Percentiles rank a stretch among this genome's conserved stretches.
Evolutionary conservation across 805 yeast species (phyloP).

Genomic region (Wickerhamomyces ciferrii): DNA sequence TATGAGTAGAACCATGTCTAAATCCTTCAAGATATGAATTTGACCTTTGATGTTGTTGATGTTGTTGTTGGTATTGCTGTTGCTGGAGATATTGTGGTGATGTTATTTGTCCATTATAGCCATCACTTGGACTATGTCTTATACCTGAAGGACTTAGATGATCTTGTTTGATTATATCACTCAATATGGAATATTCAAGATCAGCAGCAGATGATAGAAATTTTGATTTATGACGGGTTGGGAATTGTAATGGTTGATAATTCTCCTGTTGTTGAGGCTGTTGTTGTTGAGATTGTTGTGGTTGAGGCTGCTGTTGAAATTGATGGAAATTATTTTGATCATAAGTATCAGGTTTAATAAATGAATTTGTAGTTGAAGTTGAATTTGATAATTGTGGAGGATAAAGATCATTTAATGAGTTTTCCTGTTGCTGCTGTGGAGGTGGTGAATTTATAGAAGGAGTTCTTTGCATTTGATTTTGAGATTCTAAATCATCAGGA

Average conservation of each 20-base stretch:
- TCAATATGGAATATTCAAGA: constrained; percentile 63
- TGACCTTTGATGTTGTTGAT: neutral
- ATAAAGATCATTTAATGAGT: constrained; percentile 3
- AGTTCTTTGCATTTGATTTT: neutral
- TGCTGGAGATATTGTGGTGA: constrained; percentile 7
- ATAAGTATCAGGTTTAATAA: neutral
- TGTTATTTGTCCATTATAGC: constrained; percentile 1
- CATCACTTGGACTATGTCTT: constrained; percentile 2
- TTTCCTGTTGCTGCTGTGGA: neutral
- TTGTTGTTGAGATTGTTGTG: neutral
- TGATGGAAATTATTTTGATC: neutral
- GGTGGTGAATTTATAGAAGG: neutral
- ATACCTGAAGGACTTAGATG: constrained; percentile 2
- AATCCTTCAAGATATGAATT: neutral
- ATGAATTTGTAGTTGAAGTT: neutral
- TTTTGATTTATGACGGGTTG: constrained; percentile 28
- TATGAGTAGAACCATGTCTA: constrained; percentile 5
- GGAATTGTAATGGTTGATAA: constrained; percentile 16
- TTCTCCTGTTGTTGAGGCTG: constrained; percentile 5
- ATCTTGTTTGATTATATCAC: constrained; percentile 50
- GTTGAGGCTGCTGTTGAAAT: neutral
- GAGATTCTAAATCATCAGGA: constrained; percentile 24
- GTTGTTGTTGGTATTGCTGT: too few relatives aligned
- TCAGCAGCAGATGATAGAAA: constrained; percentile 70
- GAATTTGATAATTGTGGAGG: constrained; percentile 2